phyloP scores from a whole-genome alignment of 768 basidiomycete genomes.

The Suillus clintonianus region DNA sequence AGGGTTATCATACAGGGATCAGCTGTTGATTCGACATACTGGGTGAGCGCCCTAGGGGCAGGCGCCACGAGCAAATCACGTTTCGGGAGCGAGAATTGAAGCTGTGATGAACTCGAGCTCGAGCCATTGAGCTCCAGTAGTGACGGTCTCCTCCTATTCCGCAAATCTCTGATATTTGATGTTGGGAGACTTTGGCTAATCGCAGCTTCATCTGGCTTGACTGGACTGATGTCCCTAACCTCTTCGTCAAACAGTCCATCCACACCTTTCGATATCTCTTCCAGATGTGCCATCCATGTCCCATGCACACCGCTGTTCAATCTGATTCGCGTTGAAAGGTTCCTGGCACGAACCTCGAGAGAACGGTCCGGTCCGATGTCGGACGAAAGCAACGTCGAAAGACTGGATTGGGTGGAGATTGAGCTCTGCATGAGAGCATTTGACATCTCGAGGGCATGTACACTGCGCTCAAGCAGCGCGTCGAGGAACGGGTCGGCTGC shows the following conservation, averaged over 20 bases:
- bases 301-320: constrained; percentile 46
- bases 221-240: constrained; percentile 7
- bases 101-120: constrained; percentile 35
- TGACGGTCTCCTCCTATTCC: constrained; percentile 48
- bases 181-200: constrained; percentile 51
- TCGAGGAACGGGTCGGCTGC: constrained; percentile 63
- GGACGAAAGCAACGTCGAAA: constrained; percentile 49
- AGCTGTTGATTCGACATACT: constrained; percentile 62
- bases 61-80: constrained; percentile 62
- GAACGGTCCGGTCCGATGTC: constrained; percentile 48
- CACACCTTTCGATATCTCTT: constrained; percentile 63
- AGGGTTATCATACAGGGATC: constrained; percentile 56
- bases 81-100: constrained; percentile 53
- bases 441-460: constrained; percentile 85
- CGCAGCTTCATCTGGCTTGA: constrained; percentile 18
- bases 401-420: constrained; percentile 66
- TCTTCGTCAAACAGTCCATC: constrained; percentile 53
- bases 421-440: constrained; percentile 77
- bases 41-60: constrained; percentile 74
- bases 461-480: constrained; percentile 77
- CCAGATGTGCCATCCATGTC: constrained; percentile 68
- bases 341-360: constrained; percentile 50
- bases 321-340: constrained; percentile 53
- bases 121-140: constrained; percentile 38
- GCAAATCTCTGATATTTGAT: constrained; percentile 30